Evolutionary conservation across 2,329 filamentous ascomycete genomes (phyloP).

Genomic region (Ascochyta viciae-villosae): DNA sequence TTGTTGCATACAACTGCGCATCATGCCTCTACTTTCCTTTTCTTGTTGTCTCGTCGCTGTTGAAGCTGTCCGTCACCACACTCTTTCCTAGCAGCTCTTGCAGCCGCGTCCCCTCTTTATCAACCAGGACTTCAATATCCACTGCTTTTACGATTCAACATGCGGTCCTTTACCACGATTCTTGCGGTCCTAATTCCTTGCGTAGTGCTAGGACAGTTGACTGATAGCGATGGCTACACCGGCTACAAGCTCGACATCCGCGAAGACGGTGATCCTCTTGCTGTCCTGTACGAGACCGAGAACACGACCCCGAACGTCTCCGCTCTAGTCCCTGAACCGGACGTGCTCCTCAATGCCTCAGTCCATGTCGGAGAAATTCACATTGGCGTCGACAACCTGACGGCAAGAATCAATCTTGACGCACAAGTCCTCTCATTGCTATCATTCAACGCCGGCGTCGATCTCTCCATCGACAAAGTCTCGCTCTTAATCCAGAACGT

Average conservation of each 20-base stretch:
- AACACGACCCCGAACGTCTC: conserved; percentile 54
- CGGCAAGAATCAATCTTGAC: conserved; percentile 67
- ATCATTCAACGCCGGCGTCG: conserved; percentile 67
- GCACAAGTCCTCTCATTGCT: conserved; percentile 66
- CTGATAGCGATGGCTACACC: conserved; percentile 58
- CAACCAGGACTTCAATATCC: not conserved
- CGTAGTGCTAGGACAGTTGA: conserved; percentile 40
- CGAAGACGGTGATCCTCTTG: conserved; percentile 59
- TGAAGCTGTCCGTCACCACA: conserved; percentile 22
- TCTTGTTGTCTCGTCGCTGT: conserved; percentile 15
- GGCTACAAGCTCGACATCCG: conserved; percentile 61
- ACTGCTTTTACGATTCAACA: conserved; percentile 17
- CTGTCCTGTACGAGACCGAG: conserved; percentile 62
- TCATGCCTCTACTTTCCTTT: conserved; percentile 23
- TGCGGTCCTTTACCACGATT: conserved; percentile 34
- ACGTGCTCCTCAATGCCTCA: conserved; percentile 67
- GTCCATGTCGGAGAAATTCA: conserved; percentile 65
- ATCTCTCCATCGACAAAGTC: conserved; percentile 65
- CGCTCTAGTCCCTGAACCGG: conserved; percentile 57
- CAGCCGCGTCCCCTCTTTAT: conserved; percentile 33
- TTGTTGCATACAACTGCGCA: conserved; percentile 13
- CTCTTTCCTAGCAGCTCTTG: conserved; percentile 25
- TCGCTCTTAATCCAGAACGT: conserved; percentile 65
- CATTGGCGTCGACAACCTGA: conserved; percentile 66
- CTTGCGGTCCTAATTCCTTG: conserved; percentile 44